Evolutionary conservation across 495 filamentous ascomycete species (phyloP).

Genomic region (Lentithecium fluviatile): DNA sequence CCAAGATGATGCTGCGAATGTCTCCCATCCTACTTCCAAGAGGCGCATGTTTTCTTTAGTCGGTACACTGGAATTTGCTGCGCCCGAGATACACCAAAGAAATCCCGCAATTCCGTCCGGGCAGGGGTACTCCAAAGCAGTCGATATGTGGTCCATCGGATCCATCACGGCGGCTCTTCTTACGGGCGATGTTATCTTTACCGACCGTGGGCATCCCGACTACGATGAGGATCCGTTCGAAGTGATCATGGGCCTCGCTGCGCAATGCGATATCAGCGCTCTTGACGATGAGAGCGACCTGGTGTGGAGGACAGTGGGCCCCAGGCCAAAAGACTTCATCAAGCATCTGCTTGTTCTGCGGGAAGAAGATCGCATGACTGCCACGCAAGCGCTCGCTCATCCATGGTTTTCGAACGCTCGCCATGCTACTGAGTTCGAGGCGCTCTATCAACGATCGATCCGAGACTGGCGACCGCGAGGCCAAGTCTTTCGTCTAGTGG

Average conservation of each 20-base stretch:
- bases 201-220: slow-evolving; percentile 29
- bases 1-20: slow-evolving; percentile 2
- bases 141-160: slow-evolving; percentile 66
- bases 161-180: slow-evolving; percentile 53
- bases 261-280: slow-evolving; percentile 39
- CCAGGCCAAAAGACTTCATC: slow-evolving; percentile 55
- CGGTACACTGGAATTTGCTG: slow-evolving; percentile 65
- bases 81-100: slow-evolving; percentile 51
- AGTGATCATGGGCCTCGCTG: slow-evolving; percentile 34
- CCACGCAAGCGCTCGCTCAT: slow-evolving; percentile 56
- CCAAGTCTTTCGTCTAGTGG: slow-evolving; percentile 33
- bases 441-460: slow-evolving; percentile 50
- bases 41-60: slow-evolving; percentile 60
- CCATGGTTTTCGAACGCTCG: slow-evolving; percentile 56
- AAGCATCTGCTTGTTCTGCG: slow-evolving; percentile 53
- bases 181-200: slow-evolving; percentile 49
- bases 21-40: slow-evolving; percentile 6
- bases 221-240: slow-evolving; percentile 20
- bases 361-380: slow-evolving; percentile 53
- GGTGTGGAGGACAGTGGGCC: slow-evolving; percentile 44
- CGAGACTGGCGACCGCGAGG: slow-evolving; percentile 49
- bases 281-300: slow-evolving; percentile 41
- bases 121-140: slow-evolving; percentile 58
- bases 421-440: slow-evolving; percentile 47
- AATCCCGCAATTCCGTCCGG: slow-evolving; percentile 36